Base-by-base conservation (phyloP, 768 basidiomycete genomes). In the Rhodotorula graminis region DNA sequence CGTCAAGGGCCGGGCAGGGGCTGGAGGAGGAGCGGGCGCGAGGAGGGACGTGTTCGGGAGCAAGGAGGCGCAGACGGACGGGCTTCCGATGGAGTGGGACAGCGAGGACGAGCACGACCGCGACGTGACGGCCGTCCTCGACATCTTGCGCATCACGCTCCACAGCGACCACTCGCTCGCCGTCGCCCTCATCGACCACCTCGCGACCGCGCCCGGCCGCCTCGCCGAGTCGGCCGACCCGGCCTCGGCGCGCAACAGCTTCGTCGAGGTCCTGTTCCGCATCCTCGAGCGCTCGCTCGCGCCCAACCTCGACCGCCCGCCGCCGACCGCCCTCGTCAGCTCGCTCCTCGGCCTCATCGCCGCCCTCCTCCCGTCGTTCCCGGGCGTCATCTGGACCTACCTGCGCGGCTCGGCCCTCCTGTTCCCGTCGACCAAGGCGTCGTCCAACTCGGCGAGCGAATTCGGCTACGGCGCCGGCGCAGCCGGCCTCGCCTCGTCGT, bases 301-400 rank as follows among this genome's bases (percentile, higher is more conserved):
- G 21, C n/a, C 56, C 27, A 44, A 53, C 50, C 25, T 25, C 37
- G 10, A 25, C 46, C 70, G 64, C 14, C n/a, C 53, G 61, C 53
- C n/a, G 53, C 52, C 64, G 23, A 64, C 55, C 6, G 37, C 61
- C 15, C 67, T 75, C 61, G 67, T 75, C 40, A 63, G 64, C 50
- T 71, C 72, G 18, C 87, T 91, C 9, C 86, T 95, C 83, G 90
- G 88, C 65, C 88, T 94, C 21, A 85, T 95, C 29, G 85, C 90
- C 9, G 88, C 88, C 0, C 84, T 94, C 44, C 84, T 93, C 49
- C 90, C 90, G 1, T 84, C 83, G 58, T 89, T 89, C 77, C 89
- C 90, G n/a, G 87, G 87, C 74, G 86, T 89, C 4, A 90, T 94
- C 33, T 95, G 92, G 93, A 83, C 92, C 18, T 93, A 90, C 77